Evolutionary conservation across 495 filamentous ascomycete genomes (phyloP).

Genomic region (Lichina pygmaea): DNA sequence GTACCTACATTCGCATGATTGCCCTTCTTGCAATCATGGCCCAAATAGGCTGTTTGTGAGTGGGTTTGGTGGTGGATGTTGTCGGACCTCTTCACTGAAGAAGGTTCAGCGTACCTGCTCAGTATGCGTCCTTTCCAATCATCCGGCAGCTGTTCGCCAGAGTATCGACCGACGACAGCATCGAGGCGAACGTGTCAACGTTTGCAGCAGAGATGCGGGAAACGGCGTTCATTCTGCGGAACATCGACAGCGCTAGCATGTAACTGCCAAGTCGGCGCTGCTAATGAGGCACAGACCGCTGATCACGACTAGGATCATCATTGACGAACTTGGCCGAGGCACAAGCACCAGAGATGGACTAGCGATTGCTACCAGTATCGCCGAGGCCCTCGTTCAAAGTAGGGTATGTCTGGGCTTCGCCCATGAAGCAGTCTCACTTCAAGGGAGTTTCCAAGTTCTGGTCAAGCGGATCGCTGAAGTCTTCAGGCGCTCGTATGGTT

Average conservation of each 20-base stretch:
- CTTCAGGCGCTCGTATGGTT: constrained; percentile 51
- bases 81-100: not conserved
- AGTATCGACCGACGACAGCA: constrained; percentile 62
- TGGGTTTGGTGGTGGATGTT: not conserved
- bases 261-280: not conserved
- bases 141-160: constrained; percentile 66
- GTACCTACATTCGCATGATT: constrained; percentile 73
- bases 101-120: constrained; percentile 34
- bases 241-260: constrained; percentile 46
- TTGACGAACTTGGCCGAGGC: constrained; percentile 83
- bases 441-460: not conserved
- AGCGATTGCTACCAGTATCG: constrained; percentile 66
- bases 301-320: constrained; percentile 25
- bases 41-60: constrained; percentile 57
- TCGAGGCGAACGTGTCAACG: constrained; percentile 76
- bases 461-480: not conserved
- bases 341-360: constrained; percentile 77
- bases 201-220: constrained; percentile 92
- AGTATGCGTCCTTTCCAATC: constrained; percentile 59
- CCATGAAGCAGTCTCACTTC: not conserved
- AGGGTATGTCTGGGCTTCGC: constrained; percentile 7
- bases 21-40: constrained; percentile 77
- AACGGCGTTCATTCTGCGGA: constrained; percentile 70
- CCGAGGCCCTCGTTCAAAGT: constrained; percentile 61
- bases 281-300: not conserved